These are phyloP conservation scores for Phytophthora tubulina DNA, from an alignment of 352 stramenopile genomes.

Conservation along the genomic window DNA sequence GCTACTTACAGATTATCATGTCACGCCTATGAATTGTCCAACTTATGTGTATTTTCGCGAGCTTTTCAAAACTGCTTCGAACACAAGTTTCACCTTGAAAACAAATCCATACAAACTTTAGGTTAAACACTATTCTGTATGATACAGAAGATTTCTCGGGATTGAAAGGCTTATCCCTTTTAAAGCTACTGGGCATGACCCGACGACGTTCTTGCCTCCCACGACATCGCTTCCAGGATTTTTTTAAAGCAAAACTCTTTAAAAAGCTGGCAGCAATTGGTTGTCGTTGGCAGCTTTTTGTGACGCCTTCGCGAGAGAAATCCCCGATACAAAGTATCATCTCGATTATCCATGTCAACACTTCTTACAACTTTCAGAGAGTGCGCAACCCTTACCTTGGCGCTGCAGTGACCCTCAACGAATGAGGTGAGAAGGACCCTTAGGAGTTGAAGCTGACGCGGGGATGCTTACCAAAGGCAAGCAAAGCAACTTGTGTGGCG, in stretches of 20 bases:
- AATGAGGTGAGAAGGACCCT: too few relatives aligned
- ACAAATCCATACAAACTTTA: conserved; percentile 14
- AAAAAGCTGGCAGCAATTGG: background rate
- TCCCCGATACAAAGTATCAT: too few relatives aligned
- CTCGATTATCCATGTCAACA: too few relatives aligned
- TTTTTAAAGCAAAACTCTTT: background rate
- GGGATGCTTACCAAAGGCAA: too few relatives aligned
- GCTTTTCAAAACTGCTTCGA: conserved; percentile 25
- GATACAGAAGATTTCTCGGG: conserved; percentile 19
- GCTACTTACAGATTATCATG: conserved; percentile 5
- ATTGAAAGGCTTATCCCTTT: background rate
- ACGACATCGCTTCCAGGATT: background rate
- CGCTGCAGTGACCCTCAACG: too few relatives aligned
- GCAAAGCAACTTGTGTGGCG: too few relatives aligned
- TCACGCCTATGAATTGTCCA: conserved; percentile 11
- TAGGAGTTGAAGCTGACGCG: too few relatives aligned
- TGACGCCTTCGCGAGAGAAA: too few relatives aligned
- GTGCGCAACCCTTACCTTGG: too few relatives aligned
- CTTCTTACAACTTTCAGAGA: too few relatives aligned
- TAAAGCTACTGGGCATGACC: background rate
- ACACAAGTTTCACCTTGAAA: conserved; percentile 18
- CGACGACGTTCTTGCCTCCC: background rate
- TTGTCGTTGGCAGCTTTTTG: too few relatives aligned
- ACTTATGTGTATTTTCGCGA: conserved; percentile 28
- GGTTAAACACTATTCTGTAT: conserved; percentile 21